These are phyloP conservation scores for Amanita jacksonii DNA, from an alignment of 768 basidiomycete species.

Conservation along the genomic window DNA sequence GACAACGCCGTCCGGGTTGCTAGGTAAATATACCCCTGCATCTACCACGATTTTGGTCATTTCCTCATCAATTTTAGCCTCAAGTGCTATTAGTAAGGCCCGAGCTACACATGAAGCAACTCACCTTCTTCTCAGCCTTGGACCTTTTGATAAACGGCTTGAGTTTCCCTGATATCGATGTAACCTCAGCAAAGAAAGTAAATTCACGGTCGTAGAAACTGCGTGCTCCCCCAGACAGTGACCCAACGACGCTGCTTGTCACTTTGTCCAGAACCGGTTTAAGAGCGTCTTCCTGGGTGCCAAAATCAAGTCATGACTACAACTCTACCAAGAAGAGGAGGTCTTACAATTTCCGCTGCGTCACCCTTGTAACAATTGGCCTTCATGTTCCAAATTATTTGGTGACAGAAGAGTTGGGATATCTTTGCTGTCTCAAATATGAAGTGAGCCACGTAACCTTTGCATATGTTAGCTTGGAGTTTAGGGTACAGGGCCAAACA, in stretches of 20 bases:
- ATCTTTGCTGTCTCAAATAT: slow-evolving; percentile 97
- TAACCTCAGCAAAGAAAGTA: slow-evolving; percentile 90
- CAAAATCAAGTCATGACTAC: slow-evolving; percentile 4
- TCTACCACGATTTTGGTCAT: slow-evolving; percentile 95
- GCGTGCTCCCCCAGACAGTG: slow-evolving; percentile 82
- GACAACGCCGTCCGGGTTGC: slow-evolving; percentile 93
- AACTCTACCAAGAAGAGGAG: neutral
- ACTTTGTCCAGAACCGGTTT: slow-evolving; percentile 91
- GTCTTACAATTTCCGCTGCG: slow-evolving; percentile 65
- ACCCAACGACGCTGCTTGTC: slow-evolving; percentile 69
- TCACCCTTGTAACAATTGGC: slow-evolving; percentile 96
- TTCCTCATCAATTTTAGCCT: slow-evolving; percentile 99
- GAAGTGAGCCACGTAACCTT: slow-evolving; percentile 91
- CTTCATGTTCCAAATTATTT: slow-evolving; percentile 99
- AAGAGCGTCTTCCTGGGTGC: slow-evolving; percentile 78
- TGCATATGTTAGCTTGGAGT: neutral
- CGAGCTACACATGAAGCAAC: neutral
- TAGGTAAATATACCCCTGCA: slow-evolving; percentile 93
- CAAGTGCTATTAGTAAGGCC: slow-evolving; percentile 4
- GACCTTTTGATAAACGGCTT: slow-evolving; percentile 93
- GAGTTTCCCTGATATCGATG: slow-evolving; percentile 95
- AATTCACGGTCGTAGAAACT: slow-evolving; percentile 94
- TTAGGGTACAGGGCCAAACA: slow-evolving; percentile 11
- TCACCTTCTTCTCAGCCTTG: slow-evolving; percentile 93
- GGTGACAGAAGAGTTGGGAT: slow-evolving; percentile 96